Evolutionary conservation across 129 eudicot genomes (phyloP), one percentile per base, ranked within the genome.

Genomic region (Helianthus tuberosus): DNA sequence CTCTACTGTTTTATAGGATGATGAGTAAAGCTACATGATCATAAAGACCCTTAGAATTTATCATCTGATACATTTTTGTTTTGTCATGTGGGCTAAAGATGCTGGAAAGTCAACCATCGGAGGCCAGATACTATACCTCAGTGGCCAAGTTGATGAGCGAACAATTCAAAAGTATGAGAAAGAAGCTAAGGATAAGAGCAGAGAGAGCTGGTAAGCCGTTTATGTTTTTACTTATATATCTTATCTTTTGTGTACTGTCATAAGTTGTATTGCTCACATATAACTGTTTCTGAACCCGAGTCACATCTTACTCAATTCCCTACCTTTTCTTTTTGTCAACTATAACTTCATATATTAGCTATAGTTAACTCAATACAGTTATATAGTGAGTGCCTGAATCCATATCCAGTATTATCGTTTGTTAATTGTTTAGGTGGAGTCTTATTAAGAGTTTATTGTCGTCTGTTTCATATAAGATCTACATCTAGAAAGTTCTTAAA

Each of bases 101-200:
- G 97, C 97, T 75, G 98, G 98, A 5, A 93, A 93, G 75, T 90
- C 98, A 44, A 93, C 96, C 7, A 88, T 78, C 69, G 96, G 97
- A 60, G 97, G 98, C 6, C 97, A 90, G 54, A 94, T 85, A 73
- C 83, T 94, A 23, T 90, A 84, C 69, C 97, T 94, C 54, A 94
- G 98, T 77, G 98, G 98, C 46, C 98, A 88, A 72, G 98, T 94
- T 75, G 98, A 94, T 78, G 97, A 90, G 11, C 88, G 96, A 4
- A 94, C 97, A 1, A 94, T 94, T 78, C 97, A 94, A 53, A 94
- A 88, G 53, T 94, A 86, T 62, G 93, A 94, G 77, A 93, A 83
- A 76, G 97, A 93, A 83, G 98, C 98, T 3, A 93, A 85, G 78
- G 97, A 90, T 36, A 93, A 93, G 62, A 81, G 89, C 71, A 78